Evolutionary conservation across 1,284 basidiomycete species (phyloP), one percentile per base, ranked within the genome.

Genomic region (Trametes pubescens): DNA sequence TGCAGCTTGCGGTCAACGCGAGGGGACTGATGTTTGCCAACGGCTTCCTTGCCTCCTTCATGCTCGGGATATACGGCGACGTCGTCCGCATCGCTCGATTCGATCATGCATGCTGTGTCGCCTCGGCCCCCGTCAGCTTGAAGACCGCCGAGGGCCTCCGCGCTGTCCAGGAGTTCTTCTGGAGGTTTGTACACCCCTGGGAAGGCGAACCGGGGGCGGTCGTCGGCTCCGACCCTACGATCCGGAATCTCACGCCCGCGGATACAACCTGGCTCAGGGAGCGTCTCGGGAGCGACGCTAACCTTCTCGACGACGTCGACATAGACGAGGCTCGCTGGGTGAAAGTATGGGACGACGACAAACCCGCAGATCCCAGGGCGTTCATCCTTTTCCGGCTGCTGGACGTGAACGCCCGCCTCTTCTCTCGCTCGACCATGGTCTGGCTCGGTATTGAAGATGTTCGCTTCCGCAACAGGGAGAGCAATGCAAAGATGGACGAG

Each of bases 31-130:
- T 69, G 55, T 61, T 59, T 22, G 64, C 65, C 1, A 67, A 71
- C 22, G 61, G 64, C 5, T 35, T 60, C 21, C 55, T 67, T 32
- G 64, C 47, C 18, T 34, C 38, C 1, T 69, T 66, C 53, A 37
- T 58, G 29, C 24, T 70, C 10, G 69, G 66, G 1, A 48, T 70
- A 24, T 70, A 70, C 51, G 69, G 66, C 18, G 35, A 63, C 5
- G 38, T 40, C 22, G 52, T 62, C 2, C 69, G 67, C 24, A 65
- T 70, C 43, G 59, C 51, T 14, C 65, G 69, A 14, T 70, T 65
- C 46, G 67, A 70, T 47, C 64, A 59, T 34, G 16, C 66, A 0
- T 57, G 61, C 46, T 63, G 57, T 0, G 43, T 70, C 10, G 65
- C 47, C 1, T 66, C 57, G 22, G 37, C 51, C 0, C 40, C 49